These are phyloP conservation scores for Saccharomyces hybrid DNA, from an alignment of 1,139 yeast genomes.

Conservation along the genomic window DNA sequence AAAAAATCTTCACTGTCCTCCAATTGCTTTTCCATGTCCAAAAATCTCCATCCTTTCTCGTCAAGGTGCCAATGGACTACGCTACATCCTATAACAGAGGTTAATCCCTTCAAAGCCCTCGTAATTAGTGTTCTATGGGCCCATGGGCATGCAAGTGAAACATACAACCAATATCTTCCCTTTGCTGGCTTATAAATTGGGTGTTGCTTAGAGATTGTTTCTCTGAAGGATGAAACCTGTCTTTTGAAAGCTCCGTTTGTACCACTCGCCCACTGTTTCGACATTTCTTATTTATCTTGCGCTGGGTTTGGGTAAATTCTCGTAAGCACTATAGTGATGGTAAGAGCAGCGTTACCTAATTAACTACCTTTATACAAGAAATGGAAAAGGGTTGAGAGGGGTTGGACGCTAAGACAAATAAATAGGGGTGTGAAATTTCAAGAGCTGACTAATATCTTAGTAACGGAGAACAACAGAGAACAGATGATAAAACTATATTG, in stretches of 20 bases:
- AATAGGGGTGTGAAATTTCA: neutral
- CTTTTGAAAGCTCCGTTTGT: conserved; percentile 29
- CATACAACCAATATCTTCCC: conserved; percentile 79
- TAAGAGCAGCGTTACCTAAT: neutral
- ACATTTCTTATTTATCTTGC: conserved; percentile 11
- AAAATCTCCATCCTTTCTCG: conserved; percentile 79
- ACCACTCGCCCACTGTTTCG: conserved; percentile 26
- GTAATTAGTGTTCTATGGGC: conserved; percentile 82
- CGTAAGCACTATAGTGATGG: neutral
- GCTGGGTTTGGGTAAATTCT: neutral
- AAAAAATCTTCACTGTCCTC: conserved; percentile 39
- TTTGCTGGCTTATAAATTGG: conserved; percentile 64
- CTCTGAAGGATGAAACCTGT: conserved; percentile 42
- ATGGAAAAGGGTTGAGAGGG: neutral
- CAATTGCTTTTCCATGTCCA: conserved; percentile 36
- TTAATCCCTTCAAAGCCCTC: conserved; percentile 70
- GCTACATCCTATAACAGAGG: conserved; percentile 50
- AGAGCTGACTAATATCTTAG: neutral
- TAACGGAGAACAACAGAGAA: neutral
- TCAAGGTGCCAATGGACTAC: conserved; percentile 90
- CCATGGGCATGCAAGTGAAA: conserved; percentile 88
- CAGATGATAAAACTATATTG: neutral
- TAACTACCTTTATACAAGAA: neutral
- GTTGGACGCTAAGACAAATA: neutral
- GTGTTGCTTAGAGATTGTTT: conserved; percentile 45